phyloP scores from a whole-genome alignment of 805 yeast genomes.

The Zygotorulaspora chibaensis region DNA sequence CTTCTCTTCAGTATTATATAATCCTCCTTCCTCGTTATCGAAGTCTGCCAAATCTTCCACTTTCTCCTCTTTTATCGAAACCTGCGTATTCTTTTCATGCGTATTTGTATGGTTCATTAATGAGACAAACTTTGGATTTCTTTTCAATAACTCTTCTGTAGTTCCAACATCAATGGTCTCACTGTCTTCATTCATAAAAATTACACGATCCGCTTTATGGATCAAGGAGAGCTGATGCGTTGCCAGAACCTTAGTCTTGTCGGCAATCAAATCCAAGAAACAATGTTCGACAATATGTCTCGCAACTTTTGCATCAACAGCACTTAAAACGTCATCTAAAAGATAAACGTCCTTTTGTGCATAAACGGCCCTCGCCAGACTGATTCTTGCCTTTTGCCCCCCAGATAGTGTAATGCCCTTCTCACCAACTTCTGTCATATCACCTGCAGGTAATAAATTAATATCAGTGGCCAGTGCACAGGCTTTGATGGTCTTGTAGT shows the following conservation, averaged over 20 bases:
- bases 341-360: slow-evolving; percentile 54
- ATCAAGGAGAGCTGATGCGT: slow-evolving; percentile 71
- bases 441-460: slow-evolving; percentile 59
- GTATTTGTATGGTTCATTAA: slow-evolving; percentile 40
- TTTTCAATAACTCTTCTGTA: slow-evolving; percentile 40
- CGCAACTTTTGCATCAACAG: slow-evolving; percentile 75
- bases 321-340: slow-evolving; percentile 67
- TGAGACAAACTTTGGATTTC: slow-evolving; percentile 32
- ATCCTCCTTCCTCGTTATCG: slow-evolving; percentile 23
- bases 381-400: slow-evolving; percentile 70
- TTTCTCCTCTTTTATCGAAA: slow-evolving; percentile 18
- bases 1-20: slow-evolving; percentile 32
- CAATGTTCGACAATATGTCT: slow-evolving; percentile 61
- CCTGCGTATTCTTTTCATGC: slow-evolving; percentile 7
- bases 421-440: slow-evolving; percentile 68
- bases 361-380: slow-evolving; percentile 67
- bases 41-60: slow-evolving; percentile 23
- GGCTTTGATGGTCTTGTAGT: slow-evolving; percentile 50
- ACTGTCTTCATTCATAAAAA: slow-evolving; percentile 47
- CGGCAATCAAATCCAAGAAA: slow-evolving; percentile 46
- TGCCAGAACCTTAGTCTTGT: slow-evolving; percentile 61
- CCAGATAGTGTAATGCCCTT: slow-evolving; percentile 72
- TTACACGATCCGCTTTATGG: slow-evolving; percentile 54
- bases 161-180: slow-evolving; percentile 53
- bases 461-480: slow-evolving; percentile 60